Conservation (phyloP, 2,329 filamentous ascomycete species). For the Aspergillus sp. region DNA sequence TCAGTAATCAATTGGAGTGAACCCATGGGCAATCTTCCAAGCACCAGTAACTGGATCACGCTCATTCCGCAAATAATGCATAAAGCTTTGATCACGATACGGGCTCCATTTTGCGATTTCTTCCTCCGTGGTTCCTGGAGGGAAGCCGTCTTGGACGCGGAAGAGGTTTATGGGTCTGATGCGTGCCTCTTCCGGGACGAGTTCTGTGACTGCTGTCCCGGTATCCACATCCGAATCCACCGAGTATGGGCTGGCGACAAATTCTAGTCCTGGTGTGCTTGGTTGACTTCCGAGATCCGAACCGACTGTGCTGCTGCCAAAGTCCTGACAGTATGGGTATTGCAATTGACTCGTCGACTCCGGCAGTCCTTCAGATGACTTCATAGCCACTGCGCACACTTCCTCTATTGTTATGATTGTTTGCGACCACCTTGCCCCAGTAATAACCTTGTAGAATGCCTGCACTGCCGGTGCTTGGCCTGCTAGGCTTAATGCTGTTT, state of each 20-base stretch:
- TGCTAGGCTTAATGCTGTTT: constrained; percentile 31
- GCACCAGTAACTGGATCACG: constrained; percentile 15
- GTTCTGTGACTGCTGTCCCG: neutral
- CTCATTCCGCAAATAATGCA: constrained; percentile 27
- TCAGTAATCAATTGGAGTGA: neutral
- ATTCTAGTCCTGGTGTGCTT: neutral
- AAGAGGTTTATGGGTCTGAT: constrained; percentile 29
- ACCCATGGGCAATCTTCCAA: constrained; percentile 26
- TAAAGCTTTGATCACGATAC: constrained; percentile 21
- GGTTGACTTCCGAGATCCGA: neutral
- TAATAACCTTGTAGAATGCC: constrained; percentile 27
- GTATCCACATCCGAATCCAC: neutral
- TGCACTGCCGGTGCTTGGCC: constrained; percentile 27
- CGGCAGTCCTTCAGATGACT: neutral
- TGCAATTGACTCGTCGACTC: neutral
- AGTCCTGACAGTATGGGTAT: neutral
- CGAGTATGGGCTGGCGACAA: neutral
- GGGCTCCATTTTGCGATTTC: constrained; percentile 26
- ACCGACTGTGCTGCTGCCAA: neutral
- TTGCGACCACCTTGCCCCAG: constrained; percentile 18
- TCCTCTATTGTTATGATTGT: constrained; percentile 36
- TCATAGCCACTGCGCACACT: constrained; percentile 15
- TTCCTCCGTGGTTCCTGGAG: constrained; percentile 6
- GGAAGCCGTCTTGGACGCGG: constrained; percentile 10
- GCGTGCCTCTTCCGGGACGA: constrained; percentile 24